Base-by-base conservation (phyloP, 805 yeast species). In the Sungouiozyma ichnusensis region DNA sequence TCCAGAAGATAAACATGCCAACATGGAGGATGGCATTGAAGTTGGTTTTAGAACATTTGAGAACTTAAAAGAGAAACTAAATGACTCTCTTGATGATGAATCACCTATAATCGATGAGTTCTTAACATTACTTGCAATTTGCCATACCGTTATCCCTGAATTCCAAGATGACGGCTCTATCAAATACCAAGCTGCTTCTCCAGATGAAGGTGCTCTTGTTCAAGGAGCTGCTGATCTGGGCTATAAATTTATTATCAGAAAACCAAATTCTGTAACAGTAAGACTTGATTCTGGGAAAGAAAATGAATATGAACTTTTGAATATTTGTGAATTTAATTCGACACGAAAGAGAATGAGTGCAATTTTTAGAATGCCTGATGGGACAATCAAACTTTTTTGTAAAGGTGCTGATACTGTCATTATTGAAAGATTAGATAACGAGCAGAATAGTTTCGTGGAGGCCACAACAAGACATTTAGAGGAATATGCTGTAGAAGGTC, bases 391-490 rank as follows among this genome's bases (percentile, higher is more conserved):
- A 45, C 65, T 92, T 35, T 87, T 84, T 57, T 87, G 95, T 58
- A 92, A 92, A 62, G 99, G 99, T 57, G 99, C 99, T 3, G 99
- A 92, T 60, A 85, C 95, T 16, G 98, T 92, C 1, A 87, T 92
- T 45, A 65, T 90, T 49, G 96, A 88, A 60, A 76, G 99, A 51
- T 68, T 92, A 32, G 71, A 78, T 0, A 70, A 71, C 16, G 72
- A 71, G 18, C 72, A 69, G 40, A 86, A 83, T 50, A 88, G 85
- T n/a, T 88, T 79, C 61, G 81, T 85, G 1, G 81, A 81, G 7
- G 75, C 88, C 0, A 90, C 97, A 0, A 69, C 83, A 44, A 76
- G 84, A 43, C 97, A 88, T 53, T 65, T 90, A 49, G 99, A 92
- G 64, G 97, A 90, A 40, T 92, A 90, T 68, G 99, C 99, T 1